Evolutionary conservation across 768 basidiomycete species (phyloP), one percentile per base, ranked within the genome.

Genomic region (Pleurotus tuoliensis): DNA sequence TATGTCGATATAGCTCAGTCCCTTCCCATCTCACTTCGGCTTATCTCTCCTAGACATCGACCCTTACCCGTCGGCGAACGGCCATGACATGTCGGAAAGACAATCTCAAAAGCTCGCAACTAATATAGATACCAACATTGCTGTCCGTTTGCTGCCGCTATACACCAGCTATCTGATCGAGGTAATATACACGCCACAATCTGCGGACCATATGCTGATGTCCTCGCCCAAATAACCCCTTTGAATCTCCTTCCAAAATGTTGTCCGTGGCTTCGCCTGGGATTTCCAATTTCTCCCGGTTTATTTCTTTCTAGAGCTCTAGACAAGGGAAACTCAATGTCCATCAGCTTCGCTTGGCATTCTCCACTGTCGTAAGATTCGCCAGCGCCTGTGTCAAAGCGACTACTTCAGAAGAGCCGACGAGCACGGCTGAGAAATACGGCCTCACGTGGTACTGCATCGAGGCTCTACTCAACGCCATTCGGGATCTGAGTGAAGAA

Each of bases 401-500:
- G 5, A 45, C 56, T 12, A 49, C 62, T 39, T 41, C 59, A 18
- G 55, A 53, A 53, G 44, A 13, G n/a, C 24, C 49, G 25, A 52
- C 53, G 22, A 40, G 46, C 37, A 34, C 68, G 38, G 65, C 66
- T 47, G 68, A 70, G 39, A 61, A 62, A 57, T 65, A 77, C 48
- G 71, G 79, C 0, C 75, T 90, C n/a, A 83, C 83, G 3, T 88
- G 86, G 82, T 79, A 86, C 63, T 89, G 86, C 69, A 71, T 92
- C 56, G 78, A 80, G 50, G 65, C 76, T 34, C 72, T 91, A 25
- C 66, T 88, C 13, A 69, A 72, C 39, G 71, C 74, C 8, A 81
- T 88, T 44, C 67, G 70, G 43, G 61, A 65, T 7, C 61, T 74
- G 0, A 62, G 67, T 44, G 37, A 45, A 20, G 22, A 41, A 47